phyloP scores from a whole-genome alignment of 495 filamentous ascomycete species.

The Oleoguttula mirabilis region DNA sequence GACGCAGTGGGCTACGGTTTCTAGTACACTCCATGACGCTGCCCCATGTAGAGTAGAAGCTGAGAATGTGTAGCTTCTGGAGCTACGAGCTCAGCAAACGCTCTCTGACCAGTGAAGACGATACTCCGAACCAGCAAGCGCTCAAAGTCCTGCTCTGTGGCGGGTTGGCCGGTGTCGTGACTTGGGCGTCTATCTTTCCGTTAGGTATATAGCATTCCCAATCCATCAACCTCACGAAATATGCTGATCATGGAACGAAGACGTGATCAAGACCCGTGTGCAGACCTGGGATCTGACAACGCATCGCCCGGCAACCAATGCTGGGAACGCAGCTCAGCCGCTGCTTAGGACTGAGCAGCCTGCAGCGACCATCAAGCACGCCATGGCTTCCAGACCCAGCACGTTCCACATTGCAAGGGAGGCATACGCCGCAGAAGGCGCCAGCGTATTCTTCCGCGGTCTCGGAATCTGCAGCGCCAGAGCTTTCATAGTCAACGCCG shows the following conservation, averaged over 20 bases:
- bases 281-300: slow-evolving; percentile 40
- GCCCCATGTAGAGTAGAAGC: neutral
- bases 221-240: neutral
- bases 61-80: slow-evolving; percentile 51
- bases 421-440: slow-evolving; percentile 52
- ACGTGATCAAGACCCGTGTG: slow-evolving; percentile 78
- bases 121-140: slow-evolving; percentile 38
- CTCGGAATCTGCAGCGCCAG: slow-evolving; percentile 64
- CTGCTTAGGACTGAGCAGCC: slow-evolving; percentile 25
- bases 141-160: slow-evolving; percentile 65
- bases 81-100: slow-evolving; percentile 64
- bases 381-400: slow-evolving; percentile 29
- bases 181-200: slow-evolving; percentile 79
- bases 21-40: slow-evolving; percentile 45
- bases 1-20: slow-evolving; percentile 86
- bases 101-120: slow-evolving; percentile 31
- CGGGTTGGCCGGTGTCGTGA: slow-evolving; percentile 70
- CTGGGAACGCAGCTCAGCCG: slow-evolving; percentile 5
- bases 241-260: slow-evolving; percentile 24
- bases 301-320: neutral
- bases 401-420: slow-evolving; percentile 50
- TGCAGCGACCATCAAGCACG: slow-evolving; percentile 20
- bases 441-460: slow-evolving; percentile 61
- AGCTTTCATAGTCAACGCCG: slow-evolving; percentile 76
- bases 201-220: slow-evolving; percentile 30